Conservation (phyloP, 2,329 filamentous ascomycete genomes). For the Fonsecaea multimorphosa region DNA sequence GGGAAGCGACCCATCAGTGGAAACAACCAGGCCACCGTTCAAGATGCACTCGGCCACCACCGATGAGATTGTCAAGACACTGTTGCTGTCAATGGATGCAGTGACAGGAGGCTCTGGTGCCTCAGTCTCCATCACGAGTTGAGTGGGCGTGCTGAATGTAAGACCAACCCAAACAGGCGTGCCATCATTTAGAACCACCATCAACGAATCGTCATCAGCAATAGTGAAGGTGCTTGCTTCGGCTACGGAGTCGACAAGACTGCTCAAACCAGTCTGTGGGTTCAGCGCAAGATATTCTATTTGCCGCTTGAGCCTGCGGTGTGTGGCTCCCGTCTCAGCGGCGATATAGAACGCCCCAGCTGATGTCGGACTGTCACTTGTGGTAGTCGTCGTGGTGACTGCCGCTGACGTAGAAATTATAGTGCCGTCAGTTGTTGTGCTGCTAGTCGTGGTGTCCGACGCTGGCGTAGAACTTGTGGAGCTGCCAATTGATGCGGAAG, state of each 20-base stretch:
- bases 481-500: neutral
- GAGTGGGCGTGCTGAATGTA: slow-evolving; percentile 6
- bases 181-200: slow-evolving; percentile 3
- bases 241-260: neutral
- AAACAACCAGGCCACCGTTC: slow-evolving; percentile 9
- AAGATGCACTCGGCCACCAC: slow-evolving; percentile 2
- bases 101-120: slow-evolving; percentile 3
- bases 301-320: slow-evolving; percentile 3
- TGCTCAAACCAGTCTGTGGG: slow-evolving; percentile 12
- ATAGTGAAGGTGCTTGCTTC: slow-evolving; percentile 14
- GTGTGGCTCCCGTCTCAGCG: slow-evolving; percentile 1
- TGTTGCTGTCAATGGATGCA: slow-evolving; percentile 1
- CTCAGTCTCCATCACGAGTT: slow-evolving; percentile 11
- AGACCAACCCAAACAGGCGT: slow-evolving; percentile 10
- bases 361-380: neutral
- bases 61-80: slow-evolving; percentile 2
- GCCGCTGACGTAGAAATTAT: neutral
- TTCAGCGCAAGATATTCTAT: slow-evolving; percentile 7
- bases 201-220: slow-evolving; percentile 11
- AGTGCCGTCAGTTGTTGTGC: neutral
- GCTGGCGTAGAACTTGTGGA: neutral
- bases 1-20: slow-evolving; percentile 4
- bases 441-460: neutral
- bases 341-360: neutral
- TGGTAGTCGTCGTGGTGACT: neutral